These are phyloP conservation scores for Aspergillus proliferans DNA, from an alignment of 2,329 filamentous ascomycete species.

Conservation along the genomic window DNA sequence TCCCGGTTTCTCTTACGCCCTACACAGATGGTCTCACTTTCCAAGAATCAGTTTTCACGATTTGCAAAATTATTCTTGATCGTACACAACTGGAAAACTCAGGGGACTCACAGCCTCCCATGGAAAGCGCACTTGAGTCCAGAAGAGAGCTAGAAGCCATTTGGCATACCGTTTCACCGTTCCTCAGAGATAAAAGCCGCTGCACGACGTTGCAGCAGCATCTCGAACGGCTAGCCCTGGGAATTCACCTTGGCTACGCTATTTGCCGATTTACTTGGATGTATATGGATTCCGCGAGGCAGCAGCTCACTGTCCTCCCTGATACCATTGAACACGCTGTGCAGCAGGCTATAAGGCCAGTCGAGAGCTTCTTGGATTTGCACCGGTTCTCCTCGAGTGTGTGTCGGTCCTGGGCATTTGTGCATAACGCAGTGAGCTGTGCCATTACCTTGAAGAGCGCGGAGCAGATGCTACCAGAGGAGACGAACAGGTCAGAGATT, in stretches of 20 bases:
- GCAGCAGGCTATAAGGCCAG: conserved; percentile 3
- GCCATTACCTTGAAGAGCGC: conserved; percentile 11
- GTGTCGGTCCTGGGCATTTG: conserved; percentile 16
- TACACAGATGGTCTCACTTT: conserved; percentile 7
- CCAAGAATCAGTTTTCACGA: conserved; percentile 9
- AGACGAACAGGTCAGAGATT: background rate
- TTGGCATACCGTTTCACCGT: conserved; percentile 4
- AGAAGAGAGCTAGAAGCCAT: conserved; percentile 5
- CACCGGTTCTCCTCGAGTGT: conserved; percentile 11
- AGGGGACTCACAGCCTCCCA: background rate
- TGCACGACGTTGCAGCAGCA: conserved; percentile 13
- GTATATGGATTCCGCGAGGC: conserved; percentile 2
- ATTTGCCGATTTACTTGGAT: conserved; percentile 12
- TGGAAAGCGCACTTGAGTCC: background rate
- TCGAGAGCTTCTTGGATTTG: conserved; percentile 13
- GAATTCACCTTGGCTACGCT: conserved; percentile 12
- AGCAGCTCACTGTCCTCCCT: background rate
- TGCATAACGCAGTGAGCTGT: conserved; percentile 18
- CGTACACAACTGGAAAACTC: conserved; percentile 5
- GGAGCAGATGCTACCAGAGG: background rate
- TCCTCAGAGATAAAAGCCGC: conserved; percentile 7
- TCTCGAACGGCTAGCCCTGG: conserved; percentile 14
- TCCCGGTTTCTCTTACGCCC: conserved; percentile 6
- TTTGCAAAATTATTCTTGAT: conserved; percentile 11
- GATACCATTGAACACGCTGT: background rate